These are phyloP conservation scores for Penicillium turbatum DNA, from an alignment of 495 filamentous ascomycete species.

Conservation along the genomic window DNA sequence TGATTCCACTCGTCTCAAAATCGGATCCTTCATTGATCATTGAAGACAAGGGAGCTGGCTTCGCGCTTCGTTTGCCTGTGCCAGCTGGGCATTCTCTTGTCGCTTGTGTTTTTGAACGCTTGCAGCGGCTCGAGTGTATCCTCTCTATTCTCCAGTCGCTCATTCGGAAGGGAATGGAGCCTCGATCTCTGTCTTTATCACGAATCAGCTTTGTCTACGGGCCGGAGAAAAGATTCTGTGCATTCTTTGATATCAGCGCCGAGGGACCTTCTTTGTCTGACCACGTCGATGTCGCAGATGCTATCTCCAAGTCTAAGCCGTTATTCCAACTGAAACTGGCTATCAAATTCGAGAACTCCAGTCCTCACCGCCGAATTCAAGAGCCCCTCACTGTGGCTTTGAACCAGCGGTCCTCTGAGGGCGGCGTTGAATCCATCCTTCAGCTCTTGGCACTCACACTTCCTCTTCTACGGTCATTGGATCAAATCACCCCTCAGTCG, in stretches of 20 bases:
- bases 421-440: conserved; percentile 52
- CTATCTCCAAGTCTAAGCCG: conserved; percentile 22
- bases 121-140: conserved; percentile 42
- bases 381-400: conserved; percentile 59
- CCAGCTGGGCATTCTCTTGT: conserved; percentile 37
- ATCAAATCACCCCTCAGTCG: conserved; percentile 31
- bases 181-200: conserved; percentile 34
- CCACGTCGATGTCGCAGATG: conserved; percentile 22
- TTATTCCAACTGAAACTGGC: conserved; percentile 31
- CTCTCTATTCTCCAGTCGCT: conserved; percentile 40
- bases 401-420: conserved; percentile 46
- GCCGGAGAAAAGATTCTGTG: conserved; percentile 23
- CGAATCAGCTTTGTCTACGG: conserved; percentile 39
- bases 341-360: conserved; percentile 54
- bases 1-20: conserved; percentile 26
- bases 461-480: conserved; percentile 63
- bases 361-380: conserved; percentile 72
- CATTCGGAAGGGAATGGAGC: conserved; percentile 32
- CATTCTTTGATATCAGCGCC: conserved; percentile 30
- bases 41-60: conserved; percentile 31
- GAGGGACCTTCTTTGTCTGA: conserved; percentile 14
- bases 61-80: conserved; percentile 40
- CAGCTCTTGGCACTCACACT: conserved; percentile 57
- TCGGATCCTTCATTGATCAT: conserved; percentile 33
- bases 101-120: conserved; percentile 31